phyloP scores from a whole-genome alignment of 805 yeast genomes.

The Schwanniomyces yamadae region DNA sequence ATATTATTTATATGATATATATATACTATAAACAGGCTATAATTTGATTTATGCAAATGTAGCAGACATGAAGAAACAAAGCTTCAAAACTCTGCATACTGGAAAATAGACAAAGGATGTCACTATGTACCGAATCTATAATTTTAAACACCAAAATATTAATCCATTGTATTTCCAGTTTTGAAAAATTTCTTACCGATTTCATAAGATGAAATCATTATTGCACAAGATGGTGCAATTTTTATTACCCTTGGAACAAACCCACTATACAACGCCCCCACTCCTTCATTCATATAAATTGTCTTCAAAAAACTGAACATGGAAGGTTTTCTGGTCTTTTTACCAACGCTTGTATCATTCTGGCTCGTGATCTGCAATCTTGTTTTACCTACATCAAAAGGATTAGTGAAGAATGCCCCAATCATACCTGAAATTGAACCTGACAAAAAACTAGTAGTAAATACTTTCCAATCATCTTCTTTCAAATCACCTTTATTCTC shows the following conservation, averaged over 20 bases:
- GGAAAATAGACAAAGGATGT: too few species aligned
- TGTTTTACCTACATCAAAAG: constrained; percentile 97
- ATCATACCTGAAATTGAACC: constrained; percentile 83
- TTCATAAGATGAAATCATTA: constrained; percentile 95
- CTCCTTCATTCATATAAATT: constrained; percentile 73
- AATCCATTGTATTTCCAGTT: constrained; percentile 15
- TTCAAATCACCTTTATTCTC: constrained; percentile 5
- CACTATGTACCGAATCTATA: too few species aligned
- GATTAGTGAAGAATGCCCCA: constrained; percentile 87
- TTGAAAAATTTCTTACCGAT: constrained; percentile 63
- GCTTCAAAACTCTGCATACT: too few species aligned
- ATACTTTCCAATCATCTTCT: constrained; percentile 43
- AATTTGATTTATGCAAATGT: too few species aligned
- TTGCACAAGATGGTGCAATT: constrained; percentile 97
- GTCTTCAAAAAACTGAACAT: constrained; percentile 67
- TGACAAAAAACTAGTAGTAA: constrained; percentile 65
- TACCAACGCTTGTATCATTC: constrained; percentile 9
- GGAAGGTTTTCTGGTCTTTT: constrained; percentile 32
- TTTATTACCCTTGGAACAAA: constrained; percentile 82
- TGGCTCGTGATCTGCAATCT: constrained; percentile 67
- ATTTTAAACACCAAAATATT: too few species aligned
- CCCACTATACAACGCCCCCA: constrained; percentile 84
- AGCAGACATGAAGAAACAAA: background rate
- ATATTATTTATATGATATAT: too few species aligned
- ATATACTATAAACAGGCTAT: too few species aligned